A percentile compares a stretch with the other conserved stretches of the same genome.
phyloP scores from a whole-genome alignment of 176 grass and related monocot genomes.

The Hordeum marinum region DNA sequence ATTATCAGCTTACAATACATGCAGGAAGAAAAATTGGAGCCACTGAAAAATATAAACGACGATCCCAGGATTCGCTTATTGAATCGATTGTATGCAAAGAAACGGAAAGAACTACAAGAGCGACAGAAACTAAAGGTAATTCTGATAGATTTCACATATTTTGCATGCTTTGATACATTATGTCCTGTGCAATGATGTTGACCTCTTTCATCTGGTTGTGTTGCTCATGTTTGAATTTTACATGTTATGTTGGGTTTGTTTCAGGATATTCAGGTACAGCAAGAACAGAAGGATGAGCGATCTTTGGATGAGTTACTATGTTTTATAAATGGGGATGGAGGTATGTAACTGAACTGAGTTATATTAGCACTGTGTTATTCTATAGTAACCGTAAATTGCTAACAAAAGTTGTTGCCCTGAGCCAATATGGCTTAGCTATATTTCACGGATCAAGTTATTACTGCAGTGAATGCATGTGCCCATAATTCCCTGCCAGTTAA shows the following conservation, averaged over 20 bases:
- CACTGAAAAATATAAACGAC: slow-evolving; percentile 96
- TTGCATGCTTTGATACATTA: not conserved
- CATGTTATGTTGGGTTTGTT: slow-evolving; percentile 24
- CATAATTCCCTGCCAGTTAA: not conserved
- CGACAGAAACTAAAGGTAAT: slow-evolving; percentile 87
- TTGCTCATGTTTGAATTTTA: slow-evolving; percentile 11
- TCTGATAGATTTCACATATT: not conserved
- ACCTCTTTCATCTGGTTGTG: not conserved
- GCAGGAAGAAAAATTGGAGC: slow-evolving; percentile 99
- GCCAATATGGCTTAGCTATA: not conserved
- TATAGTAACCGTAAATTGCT: not conserved
- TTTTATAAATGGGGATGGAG: slow-evolving; percentile 99
- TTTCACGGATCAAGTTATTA: not conserved
- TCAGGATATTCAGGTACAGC: slow-evolving; percentile 74
- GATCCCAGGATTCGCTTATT: slow-evolving; percentile 95
- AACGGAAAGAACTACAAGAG: slow-evolving; percentile 93
- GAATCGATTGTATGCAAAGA: slow-evolving; percentile 97
- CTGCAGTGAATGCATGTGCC: not conserved
- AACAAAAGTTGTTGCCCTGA: not conserved
- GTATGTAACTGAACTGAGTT: slow-evolving; percentile 74
- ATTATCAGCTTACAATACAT: slow-evolving; percentile 26
- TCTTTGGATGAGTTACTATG: slow-evolving; percentile 97
- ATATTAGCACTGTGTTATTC: slow-evolving; percentile 36
- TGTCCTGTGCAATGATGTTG: not conserved
- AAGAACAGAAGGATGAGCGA: slow-evolving; percentile 81